Base-by-base conservation (phyloP, 169 alveolate species). In the Plasmodium gonderi region DNA sequence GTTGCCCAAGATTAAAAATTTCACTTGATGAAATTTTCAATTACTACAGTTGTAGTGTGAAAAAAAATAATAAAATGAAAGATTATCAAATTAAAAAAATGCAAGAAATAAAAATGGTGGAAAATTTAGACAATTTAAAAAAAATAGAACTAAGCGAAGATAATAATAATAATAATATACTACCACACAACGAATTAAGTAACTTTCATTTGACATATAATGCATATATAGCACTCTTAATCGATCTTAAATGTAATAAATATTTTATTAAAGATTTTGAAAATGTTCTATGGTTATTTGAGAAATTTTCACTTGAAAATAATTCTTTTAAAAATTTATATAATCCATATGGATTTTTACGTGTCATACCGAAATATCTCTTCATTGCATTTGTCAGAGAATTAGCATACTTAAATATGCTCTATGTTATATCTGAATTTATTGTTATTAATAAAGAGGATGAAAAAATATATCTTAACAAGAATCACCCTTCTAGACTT, bases 321-420 rank as follows among this genome's bases (percentile, higher is more conserved):
- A 42, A 26, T 26, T 64, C 91, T 12, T 79, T 80, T 76, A 64
- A 54, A 67, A 76, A 89, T 23, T 47, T 80, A 60, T 51, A 85
- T 33, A 77, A 64, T 36, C 94, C 96, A 33, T 75, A 79, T 60
- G 91, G 91, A 6, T 91, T 79, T 42, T 40, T 91, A 49, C 23
- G 95, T 12, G 91, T 80, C 11, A 82, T 95, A 11, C 96, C 96
- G 26, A 96, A 95, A 51, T 90, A 94, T 74, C 67, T 95, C 95
- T 95, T 95, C 91, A 93, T 95, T 38, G 96, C 96, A 23, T 95
- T 91, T 75, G 67, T 95, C 67, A 81, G 97, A 40, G 97, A 95
- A 47, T 68, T 95, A 65, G 95, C 96, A 9, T 95, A 95, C 83
- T 69, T 95, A 54, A 95, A 95, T 96, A 76, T 95, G 94, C 78